Conservation (phyloP, 768 basidiomycete genomes). For the Cystofilobasidium capitatum region DNA sequence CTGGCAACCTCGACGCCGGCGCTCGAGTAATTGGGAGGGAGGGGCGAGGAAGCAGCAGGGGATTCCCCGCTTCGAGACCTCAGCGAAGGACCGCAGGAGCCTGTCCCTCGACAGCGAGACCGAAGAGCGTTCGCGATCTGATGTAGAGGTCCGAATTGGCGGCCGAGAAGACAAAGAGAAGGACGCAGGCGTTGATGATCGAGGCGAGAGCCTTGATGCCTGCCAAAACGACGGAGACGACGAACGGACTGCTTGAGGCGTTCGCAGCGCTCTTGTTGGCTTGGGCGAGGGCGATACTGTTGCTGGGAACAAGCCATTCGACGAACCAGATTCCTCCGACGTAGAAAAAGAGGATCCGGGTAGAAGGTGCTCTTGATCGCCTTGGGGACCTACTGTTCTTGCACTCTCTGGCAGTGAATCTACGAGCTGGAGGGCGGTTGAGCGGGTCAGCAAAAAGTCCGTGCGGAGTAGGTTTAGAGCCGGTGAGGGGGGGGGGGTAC, state of each 20-base stretch:
- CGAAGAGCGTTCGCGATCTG: constrained; percentile 31
- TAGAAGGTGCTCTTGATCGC: constrained; percentile 48
- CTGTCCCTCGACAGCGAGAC: constrained; percentile 31
- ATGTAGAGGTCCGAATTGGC: constrained; percentile 58
- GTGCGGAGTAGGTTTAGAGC: not conserved
- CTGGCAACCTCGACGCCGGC: no score
- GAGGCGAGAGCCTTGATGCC: constrained; percentile 16
- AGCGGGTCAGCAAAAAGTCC: not conserved
- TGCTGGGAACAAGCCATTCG: constrained; percentile 49
- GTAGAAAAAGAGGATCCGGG: constrained; percentile 53
- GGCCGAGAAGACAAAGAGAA: constrained; percentile 48
- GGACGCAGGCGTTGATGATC: constrained; percentile 43
- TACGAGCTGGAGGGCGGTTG: not conserved
- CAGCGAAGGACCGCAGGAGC: constrained; percentile 31
- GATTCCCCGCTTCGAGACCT: constrained; percentile 30
- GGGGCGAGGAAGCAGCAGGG: constrained; percentile 44
- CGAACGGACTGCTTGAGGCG: constrained; percentile 58
- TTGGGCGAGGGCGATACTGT: constrained; percentile 7
- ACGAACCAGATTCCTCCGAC: constrained; percentile 58
- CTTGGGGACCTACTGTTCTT: constrained; percentile 63
- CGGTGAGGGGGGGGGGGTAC: constrained; percentile 53
- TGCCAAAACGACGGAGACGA: constrained; percentile 42
- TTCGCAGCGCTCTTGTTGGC: constrained; percentile 43
- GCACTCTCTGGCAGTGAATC: constrained; percentile 42
- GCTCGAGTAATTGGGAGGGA: no score